Conservation (phyloP, 352 stramenopile genomes). For the Globisporangium splendens region DNA sequence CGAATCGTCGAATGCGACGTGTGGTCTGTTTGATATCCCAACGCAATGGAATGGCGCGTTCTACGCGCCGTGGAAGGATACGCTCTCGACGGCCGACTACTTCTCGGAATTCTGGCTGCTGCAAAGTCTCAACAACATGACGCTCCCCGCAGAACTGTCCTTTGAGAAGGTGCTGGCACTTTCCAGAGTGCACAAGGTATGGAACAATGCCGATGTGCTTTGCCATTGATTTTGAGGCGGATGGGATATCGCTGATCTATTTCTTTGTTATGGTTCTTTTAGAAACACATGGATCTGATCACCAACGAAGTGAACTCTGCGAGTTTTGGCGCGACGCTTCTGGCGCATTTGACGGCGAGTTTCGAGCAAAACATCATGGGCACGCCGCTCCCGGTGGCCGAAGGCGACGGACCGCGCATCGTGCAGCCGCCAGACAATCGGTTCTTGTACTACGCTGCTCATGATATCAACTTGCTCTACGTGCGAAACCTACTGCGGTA, state of each 20-base stretch:
- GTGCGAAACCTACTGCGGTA: constrained; percentile 69
- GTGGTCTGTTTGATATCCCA: constrained; percentile 59
- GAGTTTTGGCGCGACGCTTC: constrained; percentile 71
- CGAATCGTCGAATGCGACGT: constrained; percentile 11
- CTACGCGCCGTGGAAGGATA: constrained; percentile 74
- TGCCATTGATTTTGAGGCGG: too few species aligned
- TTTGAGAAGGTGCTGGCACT: constrained; percentile 63
- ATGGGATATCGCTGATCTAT: too few species aligned
- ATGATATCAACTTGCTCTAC: constrained; percentile 83
- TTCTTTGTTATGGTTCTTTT: too few species aligned
- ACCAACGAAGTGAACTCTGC: constrained; percentile 77
- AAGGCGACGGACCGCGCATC: constrained; percentile 49
- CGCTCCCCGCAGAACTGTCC: constrained; percentile 41
- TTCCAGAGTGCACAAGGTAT: constrained; percentile 56
- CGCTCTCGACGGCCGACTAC: constrained; percentile 63
- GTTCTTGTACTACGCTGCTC: constrained; percentile 69
- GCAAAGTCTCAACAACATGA: constrained; percentile 81
- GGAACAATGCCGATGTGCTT: not conserved
- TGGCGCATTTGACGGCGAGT: constrained; percentile 71
- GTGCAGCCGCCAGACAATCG: constrained; percentile 46
- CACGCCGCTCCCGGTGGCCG: constrained; percentile 32
- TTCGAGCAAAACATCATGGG: constrained; percentile 60
- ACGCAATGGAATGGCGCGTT: constrained; percentile 69
- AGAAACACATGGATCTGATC: constrained; percentile 77
- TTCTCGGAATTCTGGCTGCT: constrained; percentile 76